Conservation (phyloP, 257 asterid genomes). For the Cordia subcordata region DNA sequence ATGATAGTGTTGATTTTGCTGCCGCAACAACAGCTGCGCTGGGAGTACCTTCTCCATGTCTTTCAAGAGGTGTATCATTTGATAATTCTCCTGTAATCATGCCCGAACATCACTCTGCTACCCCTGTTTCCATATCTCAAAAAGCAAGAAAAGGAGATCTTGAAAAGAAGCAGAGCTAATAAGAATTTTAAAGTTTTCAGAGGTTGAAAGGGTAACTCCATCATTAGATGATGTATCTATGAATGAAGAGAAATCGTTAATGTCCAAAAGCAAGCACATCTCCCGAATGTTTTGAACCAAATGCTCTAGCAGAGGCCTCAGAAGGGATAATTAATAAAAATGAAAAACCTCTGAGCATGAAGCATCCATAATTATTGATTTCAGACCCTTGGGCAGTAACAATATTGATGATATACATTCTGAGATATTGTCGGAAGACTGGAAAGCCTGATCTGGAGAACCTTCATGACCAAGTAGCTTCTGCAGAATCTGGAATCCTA, state of each 20-base stretch:
- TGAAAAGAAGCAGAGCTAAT: constrained; percentile 71
- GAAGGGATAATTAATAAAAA: constrained; percentile 21
- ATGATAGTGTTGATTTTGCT: constrained; percentile 80
- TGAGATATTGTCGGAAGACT: constrained; percentile 33
- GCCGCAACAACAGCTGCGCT: constrained; percentile 97
- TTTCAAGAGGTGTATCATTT: constrained; percentile 76
- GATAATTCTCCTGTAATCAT: constrained; percentile 49
- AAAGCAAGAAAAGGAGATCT: constrained; percentile 65
- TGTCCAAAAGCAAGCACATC: constrained; percentile 25
- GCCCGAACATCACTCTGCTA: constrained; percentile 35
- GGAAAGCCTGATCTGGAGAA: constrained; percentile 28
- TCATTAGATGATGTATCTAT: constrained; percentile 23
- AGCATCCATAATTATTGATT: constrained; percentile 20
- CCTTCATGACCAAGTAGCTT: constrained; percentile 16
- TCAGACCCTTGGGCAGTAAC: constrained; percentile 17
- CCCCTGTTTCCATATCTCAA: constrained; percentile 10
- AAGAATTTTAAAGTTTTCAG: constrained; percentile 57
- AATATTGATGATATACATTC: constrained; percentile 19
- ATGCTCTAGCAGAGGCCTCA: constrained; percentile 21
- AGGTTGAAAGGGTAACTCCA: constrained; percentile 31
- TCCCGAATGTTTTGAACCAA: constrained; percentile 28
- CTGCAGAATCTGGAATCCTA: constrained; percentile 29
- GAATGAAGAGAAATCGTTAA: constrained; percentile 18
- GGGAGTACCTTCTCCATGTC: constrained; percentile 93
- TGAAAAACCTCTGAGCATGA: constrained; percentile 18